These are phyloP conservation scores for Rubia occidens DNA, from an alignment of 305 asterid genomes.

Conservation along the genomic window DNA sequence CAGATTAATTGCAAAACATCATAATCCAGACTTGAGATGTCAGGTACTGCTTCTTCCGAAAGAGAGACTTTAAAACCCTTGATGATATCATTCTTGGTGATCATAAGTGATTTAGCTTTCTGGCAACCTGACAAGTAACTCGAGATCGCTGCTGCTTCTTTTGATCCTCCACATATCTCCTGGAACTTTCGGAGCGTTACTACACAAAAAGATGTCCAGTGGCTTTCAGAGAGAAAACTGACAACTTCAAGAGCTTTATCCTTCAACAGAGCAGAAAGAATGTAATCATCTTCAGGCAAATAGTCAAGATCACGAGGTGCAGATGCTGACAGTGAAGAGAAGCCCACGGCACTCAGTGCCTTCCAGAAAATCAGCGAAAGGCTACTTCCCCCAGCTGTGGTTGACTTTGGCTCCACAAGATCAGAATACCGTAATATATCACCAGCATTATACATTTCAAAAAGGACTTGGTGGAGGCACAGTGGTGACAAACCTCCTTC, in stretches of 20 bases:
- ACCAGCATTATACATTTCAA: slow-evolving; percentile 63
- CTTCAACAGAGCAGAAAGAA: slow-evolving; percentile 46
- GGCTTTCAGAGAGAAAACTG: slow-evolving; percentile 39
- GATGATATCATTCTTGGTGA: slow-evolving; percentile 36
- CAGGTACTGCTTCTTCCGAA: slow-evolving; percentile 41
- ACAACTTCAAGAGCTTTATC: slow-evolving; percentile 55
- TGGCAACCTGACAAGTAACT: slow-evolving; percentile 45
- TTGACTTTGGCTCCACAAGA: slow-evolving; percentile 21
- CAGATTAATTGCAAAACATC: slow-evolving; percentile 57
- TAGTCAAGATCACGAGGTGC: slow-evolving; percentile 6
- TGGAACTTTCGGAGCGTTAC: slow-evolving; percentile 50
- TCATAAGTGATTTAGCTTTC: slow-evolving; percentile 38
- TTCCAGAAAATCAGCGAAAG: slow-evolving; percentile 42
- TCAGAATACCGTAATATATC: slow-evolving; percentile 33
- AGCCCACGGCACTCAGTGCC: slow-evolving; percentile 30
- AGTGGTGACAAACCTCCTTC: slow-evolving; percentile 54
- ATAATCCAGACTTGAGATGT: slow-evolving; percentile 43
- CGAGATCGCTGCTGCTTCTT: slow-evolving; percentile 55
- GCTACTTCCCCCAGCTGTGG: slow-evolving; percentile 15
- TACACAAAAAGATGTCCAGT: slow-evolving; percentile 69
- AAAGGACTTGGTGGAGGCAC: slow-evolving; percentile 60
- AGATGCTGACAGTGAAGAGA: slow-evolving; percentile 18
- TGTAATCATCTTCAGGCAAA: slow-evolving; percentile 40
- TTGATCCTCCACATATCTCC: slow-evolving; percentile 49
- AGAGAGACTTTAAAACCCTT: slow-evolving; percentile 84